Evolutionary conservation across 768 basidiomycete genomes (phyloP).

Genomic region (Ramaria rubella): DNA sequence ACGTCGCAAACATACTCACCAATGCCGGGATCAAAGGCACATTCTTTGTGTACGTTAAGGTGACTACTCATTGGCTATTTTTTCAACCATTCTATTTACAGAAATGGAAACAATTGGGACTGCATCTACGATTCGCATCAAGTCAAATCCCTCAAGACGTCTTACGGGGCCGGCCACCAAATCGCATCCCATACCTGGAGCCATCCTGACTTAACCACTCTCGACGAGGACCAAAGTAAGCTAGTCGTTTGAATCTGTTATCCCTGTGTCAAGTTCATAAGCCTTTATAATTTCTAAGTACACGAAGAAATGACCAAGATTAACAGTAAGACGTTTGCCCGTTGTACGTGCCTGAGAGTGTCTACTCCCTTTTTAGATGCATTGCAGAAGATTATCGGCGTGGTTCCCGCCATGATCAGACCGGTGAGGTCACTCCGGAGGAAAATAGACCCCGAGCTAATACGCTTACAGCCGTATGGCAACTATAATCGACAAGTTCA

Average conservation of each 20-base stretch:
- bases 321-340: not conserved
- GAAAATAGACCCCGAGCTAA: not conserved
- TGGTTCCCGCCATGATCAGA: conserved; percentile 27
- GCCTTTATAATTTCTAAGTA: not conserved
- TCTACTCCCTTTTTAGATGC: not conserved
- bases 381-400: conserved; percentile 33
- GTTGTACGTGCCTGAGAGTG: not conserved
- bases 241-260: not conserved
- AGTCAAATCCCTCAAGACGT: not conserved
- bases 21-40: not conserved
- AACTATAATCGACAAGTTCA: not conserved
- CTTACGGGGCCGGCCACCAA: conserved; percentile 31
- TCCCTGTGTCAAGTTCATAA: not conserved
- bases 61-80: not conserved
- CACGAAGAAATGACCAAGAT: not conserved
- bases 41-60: not conserved
- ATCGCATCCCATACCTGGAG: conserved; percentile 42
- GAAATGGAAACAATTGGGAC: not conserved
- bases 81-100: not conserved
- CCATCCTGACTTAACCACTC: conserved; percentile 19
- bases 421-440: not conserved
- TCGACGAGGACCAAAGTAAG: not conserved
- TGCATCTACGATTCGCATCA: conserved; percentile 5
- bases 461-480: not conserved
- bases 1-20: not conserved